Base-by-base conservation (phyloP, 805 yeast species). In the Candida ovalis region DNA sequence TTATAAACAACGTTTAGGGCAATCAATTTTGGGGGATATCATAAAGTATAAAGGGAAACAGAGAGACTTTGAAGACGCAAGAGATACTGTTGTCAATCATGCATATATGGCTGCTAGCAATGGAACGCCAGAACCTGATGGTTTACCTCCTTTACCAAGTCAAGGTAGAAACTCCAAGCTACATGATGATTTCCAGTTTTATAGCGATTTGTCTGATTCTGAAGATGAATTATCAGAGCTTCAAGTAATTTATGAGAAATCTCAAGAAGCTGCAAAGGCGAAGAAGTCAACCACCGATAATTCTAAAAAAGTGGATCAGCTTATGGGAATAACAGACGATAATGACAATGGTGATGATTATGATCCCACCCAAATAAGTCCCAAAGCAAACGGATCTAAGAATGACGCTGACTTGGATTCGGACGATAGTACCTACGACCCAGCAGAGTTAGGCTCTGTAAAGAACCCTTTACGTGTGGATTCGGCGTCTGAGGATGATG, bases 31-130 rank as follows among this genome's bases (percentile, higher is more conserved):
- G 46, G 96, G 96, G 2, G 87, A 85, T 52, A 84, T 88, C 15
- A 86, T 88, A 51, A 82, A 80, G 58, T 84, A 81, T 61, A 79
- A 76, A 50, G 96, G 96, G 8, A 80, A 80, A 53, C 81, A 77
- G 56, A 72, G 96, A 63, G 89, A 86, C 61, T 87, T 87, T 62
- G 80, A 78, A 44, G 94, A 87, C 66, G 92, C 86, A 49, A 75
- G 95, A 64, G 69, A 67, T 37, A 67, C 76, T 50, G 87, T 85
- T 2, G 63, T 69, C 3, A 86, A 86, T 63, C 77, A 79, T 49
- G 91, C 92, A 59, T 58, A 35, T 35, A n/a, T 57, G 47, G 62
- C 61, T 23, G 41, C 30, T 15, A 23, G 28, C 12, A 39, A n/a
- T 23, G 28, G 28, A 4, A 19, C 12, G 4, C 23, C 41, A 6